Base-by-base conservation (phyloP, 768 basidiomycete species). In the Hemileccinum rubropunctum region DNA sequence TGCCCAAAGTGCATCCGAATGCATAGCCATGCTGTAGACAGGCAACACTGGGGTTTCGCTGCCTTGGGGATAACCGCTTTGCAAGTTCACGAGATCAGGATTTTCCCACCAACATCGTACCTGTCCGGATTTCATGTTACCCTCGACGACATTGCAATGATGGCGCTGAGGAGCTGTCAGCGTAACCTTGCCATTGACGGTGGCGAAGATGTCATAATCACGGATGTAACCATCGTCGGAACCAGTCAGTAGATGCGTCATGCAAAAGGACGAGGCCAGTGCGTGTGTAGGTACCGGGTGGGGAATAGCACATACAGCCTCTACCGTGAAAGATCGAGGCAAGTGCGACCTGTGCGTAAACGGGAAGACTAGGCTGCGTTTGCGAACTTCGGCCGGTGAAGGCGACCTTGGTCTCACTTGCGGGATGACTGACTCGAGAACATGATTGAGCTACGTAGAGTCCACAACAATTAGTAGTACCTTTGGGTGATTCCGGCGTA, bases 221-320 rank as follows among this genome's bases (percentile, higher is more conserved):
- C 94, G 82, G 38, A 98, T 87, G 58, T 91, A 94, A 9, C 94
- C 95, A 64, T 98, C 94, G 57, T 95, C 88, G 12, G 89, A 91
- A 32, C 94, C 94, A 13, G 95, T 95, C 28, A 95, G 68, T 18
- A 97, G 74, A 64, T 94, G 91, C 17, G 88, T 83, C 80, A 95
- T 83, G 69, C 94, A 95, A 23, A 80, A 69, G 0, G 92, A 93
- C 4, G 88, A 76, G 10, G 93, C 88, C 12, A 98, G 80, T n/a
- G 88, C 78, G 68, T 97, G 90, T 1, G 90, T 92, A 4, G 92
- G 84, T 4, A 81, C 83, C 4, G 92, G 92, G 56, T 95, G 89
- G 1, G 95, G 91, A 48, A 98, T 81, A 17, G 92, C 92, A 54
- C 88, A 91, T 52, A 95, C 82, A 15, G 94, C 93, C 70, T 95